Evolutionary conservation across 192 early-diverging fungal species (phyloP).

Genomic region (Backusella circina): DNA sequence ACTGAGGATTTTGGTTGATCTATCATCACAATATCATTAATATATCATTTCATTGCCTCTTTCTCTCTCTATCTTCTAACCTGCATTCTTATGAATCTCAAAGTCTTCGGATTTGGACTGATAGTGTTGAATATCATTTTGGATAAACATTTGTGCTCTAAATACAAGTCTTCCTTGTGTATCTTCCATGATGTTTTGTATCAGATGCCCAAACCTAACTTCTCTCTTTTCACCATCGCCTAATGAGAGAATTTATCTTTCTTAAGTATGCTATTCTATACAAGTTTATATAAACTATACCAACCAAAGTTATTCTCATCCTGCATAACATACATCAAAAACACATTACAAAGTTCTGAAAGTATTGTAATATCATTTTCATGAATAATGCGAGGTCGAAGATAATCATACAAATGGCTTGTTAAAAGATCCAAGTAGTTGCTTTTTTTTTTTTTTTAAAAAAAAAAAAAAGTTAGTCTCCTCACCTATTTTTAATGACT

Average conservation of each 20-base stretch:
- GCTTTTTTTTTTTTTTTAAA: constrained; percentile 18
- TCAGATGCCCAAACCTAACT: constrained; percentile 63
- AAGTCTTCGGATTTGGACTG: constrained; percentile 69
- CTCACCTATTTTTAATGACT: too few relatives aligned
- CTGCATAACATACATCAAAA: constrained; percentile 56
- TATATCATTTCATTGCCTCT: background rate
- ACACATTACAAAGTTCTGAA: constrained; percentile 75
- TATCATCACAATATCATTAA: background rate
- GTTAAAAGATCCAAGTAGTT: constrained; percentile 73
- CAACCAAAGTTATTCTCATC: constrained; percentile 24
- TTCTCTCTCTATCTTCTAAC: background rate
- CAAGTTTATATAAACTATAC: background rate
- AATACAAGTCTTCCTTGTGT: constrained; percentile 87
- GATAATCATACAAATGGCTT: constrained; percentile 74
- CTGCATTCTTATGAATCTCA: constrained; percentile 29
- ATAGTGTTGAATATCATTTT: constrained; percentile 72
- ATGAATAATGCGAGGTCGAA: constrained; percentile 87
- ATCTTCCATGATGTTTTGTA: constrained; percentile 82
- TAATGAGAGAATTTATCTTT: too few relatives aligned
- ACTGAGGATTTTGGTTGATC: constrained; percentile 16
- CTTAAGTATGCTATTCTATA: too few relatives aligned
- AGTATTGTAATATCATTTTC: constrained; percentile 78
- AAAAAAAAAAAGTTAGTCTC: too few relatives aligned
- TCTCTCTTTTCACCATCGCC: constrained; percentile 39
- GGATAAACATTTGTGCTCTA: constrained; percentile 78